These are phyloP conservation scores for Eucalyptus erythrocorys DNA, from an alignment of 345 rosid species.

Conservation along the genomic window DNA sequence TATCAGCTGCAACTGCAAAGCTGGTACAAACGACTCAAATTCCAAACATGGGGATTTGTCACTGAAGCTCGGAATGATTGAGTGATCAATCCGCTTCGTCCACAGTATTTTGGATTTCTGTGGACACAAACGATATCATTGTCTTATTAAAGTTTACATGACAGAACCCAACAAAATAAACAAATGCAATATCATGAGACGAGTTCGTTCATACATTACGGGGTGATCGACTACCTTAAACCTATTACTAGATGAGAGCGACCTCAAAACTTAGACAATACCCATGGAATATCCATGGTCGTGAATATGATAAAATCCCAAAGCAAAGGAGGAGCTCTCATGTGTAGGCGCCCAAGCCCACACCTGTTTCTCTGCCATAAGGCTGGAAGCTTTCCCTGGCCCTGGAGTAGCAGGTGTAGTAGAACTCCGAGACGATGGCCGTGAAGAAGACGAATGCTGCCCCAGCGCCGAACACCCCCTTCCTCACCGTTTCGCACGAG, in stretches of 20 bases:
- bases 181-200: not conserved
- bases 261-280: not conserved
- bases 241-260: not conserved
- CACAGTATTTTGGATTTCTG: not conserved
- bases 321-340: conserved; percentile 3
- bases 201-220: not conserved
- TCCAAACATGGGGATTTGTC: not conserved
- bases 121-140: not conserved
- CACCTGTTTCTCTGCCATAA: conserved; percentile 31
- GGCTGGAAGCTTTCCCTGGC: conserved; percentile 52
- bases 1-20: not conserved
- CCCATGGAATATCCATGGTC: not conserved
- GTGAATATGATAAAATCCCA: not conserved
- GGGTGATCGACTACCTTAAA: not conserved
- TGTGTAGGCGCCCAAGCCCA: conserved; percentile 51
- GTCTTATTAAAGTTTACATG: not conserved
- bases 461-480: conserved; percentile 88
- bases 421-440: conserved; percentile 65
- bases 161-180: not conserved
- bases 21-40: not conserved
- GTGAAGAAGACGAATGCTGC: conserved; percentile 78
- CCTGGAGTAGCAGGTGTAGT: conserved; percentile 58
- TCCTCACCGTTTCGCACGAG: conserved; percentile 68
- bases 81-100: not conserved
- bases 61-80: not conserved